phyloP scores from a whole-genome alignment of 2,329 filamentous ascomycete genomes.

The Aurifilum marmelostoma region DNA sequence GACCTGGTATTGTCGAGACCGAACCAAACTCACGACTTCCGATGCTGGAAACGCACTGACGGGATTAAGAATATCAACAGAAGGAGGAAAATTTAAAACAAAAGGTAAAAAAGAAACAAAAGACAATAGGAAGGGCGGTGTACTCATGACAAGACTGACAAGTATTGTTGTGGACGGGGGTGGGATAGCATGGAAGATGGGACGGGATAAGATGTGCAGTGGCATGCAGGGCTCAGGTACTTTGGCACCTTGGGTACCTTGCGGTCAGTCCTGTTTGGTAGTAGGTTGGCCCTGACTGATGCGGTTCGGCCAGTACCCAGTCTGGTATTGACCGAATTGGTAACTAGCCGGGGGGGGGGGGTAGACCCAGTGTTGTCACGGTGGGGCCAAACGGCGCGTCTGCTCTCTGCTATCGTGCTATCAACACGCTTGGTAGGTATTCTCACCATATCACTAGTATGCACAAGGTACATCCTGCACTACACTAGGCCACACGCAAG shows the following conservation, averaged over 20 bases:
- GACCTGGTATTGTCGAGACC: not conserved
- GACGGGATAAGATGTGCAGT: not conserved
- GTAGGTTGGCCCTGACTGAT: too few species aligned
- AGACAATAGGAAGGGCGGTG: constrained; percentile 23
- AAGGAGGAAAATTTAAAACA: too few species aligned
- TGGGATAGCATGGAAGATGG: not conserved
- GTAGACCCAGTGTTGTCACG: not conserved
- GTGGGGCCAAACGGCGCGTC: not conserved
- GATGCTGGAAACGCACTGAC: not conserved
- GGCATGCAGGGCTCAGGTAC: not conserved
- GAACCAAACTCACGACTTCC: not conserved
- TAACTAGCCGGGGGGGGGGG: not conserved
- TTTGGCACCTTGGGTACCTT: not conserved
- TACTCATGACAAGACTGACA: constrained; percentile 4
- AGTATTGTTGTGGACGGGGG: not conserved
- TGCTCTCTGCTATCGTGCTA: not conserved
- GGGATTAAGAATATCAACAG: not conserved
- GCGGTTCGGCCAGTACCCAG: not conserved
- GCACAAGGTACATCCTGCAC: not conserved
- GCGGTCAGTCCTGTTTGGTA: too few species aligned
- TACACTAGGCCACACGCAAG: not conserved
- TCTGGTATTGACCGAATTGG: not conserved
- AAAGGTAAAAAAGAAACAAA: too few species aligned
- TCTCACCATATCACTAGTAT: not conserved
- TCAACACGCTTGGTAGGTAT: not conserved